These are phyloP conservation scores for Porpolomopsis calyptriformis DNA, from an alignment of 768 basidiomycete genomes.

Conservation along the genomic window DNA sequence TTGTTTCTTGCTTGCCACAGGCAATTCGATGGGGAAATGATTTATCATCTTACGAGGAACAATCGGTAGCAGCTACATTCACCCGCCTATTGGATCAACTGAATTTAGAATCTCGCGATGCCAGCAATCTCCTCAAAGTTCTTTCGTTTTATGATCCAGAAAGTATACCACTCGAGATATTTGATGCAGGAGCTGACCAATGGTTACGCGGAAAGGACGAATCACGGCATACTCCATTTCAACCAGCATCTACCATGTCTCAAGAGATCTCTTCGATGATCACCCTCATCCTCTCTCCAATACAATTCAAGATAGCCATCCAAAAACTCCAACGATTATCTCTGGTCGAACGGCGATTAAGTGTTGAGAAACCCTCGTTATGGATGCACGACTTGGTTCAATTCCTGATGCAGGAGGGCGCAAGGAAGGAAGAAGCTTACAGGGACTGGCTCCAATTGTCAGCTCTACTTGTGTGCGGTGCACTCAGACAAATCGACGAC, in stretches of 20 bases:
- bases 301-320: neutral
- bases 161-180: neutral
- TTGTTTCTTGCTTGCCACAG: neutral
- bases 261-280: neutral
- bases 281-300: neutral
- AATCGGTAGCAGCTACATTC: constrained; percentile 2
- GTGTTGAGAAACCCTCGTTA: neutral
- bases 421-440: neutral
- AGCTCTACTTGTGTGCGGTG: neutral
- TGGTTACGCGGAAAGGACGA: neutral
- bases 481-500: neutral
- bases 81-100: neutral
- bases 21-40: neutral
- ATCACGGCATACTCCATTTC: neutral
- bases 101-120: neutral
- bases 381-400: neutral
- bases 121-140: neutral
- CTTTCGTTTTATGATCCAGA: neutral
- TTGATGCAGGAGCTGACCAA: neutral
- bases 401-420: neutral
- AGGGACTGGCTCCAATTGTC: neutral
- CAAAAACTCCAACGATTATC: neutral
- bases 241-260: neutral
- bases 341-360: neutral
- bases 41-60: neutral